Evolutionary conservation across 768 basidiomycete genomes (phyloP).

Genomic region (Brasilioporus rufonigricans): DNA sequence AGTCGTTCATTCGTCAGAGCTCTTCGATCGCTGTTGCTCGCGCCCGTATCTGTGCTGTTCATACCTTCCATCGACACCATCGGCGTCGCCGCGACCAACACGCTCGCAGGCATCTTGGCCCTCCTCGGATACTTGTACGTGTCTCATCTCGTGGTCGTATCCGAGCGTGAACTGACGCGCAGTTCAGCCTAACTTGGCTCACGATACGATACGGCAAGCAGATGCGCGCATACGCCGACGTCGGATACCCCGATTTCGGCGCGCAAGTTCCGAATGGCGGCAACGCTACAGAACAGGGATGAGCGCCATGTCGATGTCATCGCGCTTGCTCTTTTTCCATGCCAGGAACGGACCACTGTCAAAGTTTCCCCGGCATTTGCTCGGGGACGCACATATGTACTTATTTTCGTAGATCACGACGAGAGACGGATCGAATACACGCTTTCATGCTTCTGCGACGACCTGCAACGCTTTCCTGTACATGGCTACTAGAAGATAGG

Average conservation of each 20-base stretch:
- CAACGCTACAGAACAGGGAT: neutral
- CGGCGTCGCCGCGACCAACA: constrained; percentile 53
- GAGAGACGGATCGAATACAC: too few species aligned
- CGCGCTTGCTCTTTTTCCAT: too few species aligned
- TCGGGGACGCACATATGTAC: too few species aligned
- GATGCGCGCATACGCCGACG: constrained; percentile 55
- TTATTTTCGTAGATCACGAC: too few species aligned
- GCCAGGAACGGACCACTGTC: neutral
- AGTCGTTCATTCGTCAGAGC: constrained; percentile 11
- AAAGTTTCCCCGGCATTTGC: too few species aligned
- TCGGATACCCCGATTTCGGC: constrained; percentile 45
- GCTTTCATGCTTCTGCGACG: too few species aligned
- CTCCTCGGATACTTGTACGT: constrained; percentile 56
- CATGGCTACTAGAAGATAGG: too few species aligned
- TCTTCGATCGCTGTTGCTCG: constrained; percentile 24
- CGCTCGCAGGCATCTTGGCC: constrained; percentile 42
- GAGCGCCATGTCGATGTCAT: neutral
- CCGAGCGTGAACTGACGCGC: neutral
- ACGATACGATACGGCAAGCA: constrained; percentile 53
- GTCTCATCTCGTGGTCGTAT: neutral
- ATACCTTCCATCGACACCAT: constrained; percentile 47
- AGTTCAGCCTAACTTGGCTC: constrained; percentile 45
- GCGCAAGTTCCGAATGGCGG: neutral
- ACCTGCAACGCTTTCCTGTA: too few species aligned
- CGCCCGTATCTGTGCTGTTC: constrained; percentile 15